phyloP scores from a whole-genome alignment of 352 stramenopile genomes.

The Lagenidium sp. region DNA sequence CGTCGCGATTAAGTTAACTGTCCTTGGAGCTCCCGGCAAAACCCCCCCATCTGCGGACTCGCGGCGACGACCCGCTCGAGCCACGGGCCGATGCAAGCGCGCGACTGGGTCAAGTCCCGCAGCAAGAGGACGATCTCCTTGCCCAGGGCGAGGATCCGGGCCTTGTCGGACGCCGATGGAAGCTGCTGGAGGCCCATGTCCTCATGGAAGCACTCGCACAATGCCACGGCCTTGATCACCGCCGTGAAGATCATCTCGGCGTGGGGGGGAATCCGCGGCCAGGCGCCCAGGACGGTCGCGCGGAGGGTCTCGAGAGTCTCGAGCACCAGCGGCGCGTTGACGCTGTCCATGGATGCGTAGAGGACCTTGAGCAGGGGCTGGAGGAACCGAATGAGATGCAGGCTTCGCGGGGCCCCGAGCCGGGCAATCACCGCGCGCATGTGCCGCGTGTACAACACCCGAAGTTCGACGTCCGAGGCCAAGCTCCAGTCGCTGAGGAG shows the following conservation, averaged over 20 bases:
- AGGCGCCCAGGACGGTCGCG: constrained; percentile 39
- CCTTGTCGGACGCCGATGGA: constrained; percentile 7
- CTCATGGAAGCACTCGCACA: constrained; percentile 56
- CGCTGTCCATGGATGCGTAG: constrained; percentile 50
- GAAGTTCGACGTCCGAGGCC: constrained; percentile 41
- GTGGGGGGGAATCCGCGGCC: constrained; percentile 63
- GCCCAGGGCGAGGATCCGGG: constrained; percentile 5
- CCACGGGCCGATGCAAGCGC: constrained; percentile 1
- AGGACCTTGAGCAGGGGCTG: constrained; percentile 75
- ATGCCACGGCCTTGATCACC: constrained; percentile 55
- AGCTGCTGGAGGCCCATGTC: constrained; percentile 11
- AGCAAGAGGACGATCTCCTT: constrained; percentile 12
- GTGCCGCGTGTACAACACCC: constrained; percentile 42
- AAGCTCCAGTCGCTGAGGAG: constrained; percentile 62
- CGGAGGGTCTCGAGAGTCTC: constrained; percentile 56
- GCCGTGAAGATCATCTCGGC: constrained; percentile 55
- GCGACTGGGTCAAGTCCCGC: constrained; percentile 2
- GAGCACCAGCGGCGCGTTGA: constrained; percentile 35
- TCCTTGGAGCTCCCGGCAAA: too few species aligned
- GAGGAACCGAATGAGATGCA: constrained; percentile 65
- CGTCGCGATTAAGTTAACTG: too few species aligned
- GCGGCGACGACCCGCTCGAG: constrained; percentile 8
- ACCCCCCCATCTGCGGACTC: constrained; percentile 14
- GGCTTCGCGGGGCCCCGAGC: constrained; percentile 54
- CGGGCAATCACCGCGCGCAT: constrained; percentile 32